Evolutionary conservation across 1,139 yeast species (phyloP), one percentile per base, ranked within the genome.

Genomic region (Hansenula lynferdii): DNA sequence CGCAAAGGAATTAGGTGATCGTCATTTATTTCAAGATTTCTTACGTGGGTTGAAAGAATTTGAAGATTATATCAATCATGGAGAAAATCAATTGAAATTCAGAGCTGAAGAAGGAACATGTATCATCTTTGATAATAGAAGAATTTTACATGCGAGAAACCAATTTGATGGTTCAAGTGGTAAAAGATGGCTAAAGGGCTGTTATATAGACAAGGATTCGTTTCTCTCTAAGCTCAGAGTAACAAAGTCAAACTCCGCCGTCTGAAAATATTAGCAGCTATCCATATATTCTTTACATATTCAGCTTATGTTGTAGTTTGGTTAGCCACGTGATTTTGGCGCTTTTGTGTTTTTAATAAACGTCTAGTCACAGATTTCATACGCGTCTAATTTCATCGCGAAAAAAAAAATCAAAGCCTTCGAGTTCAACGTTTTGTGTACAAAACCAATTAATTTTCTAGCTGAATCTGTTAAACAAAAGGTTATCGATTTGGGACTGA

Each of bases 161-260:
- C 74, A 70, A 42, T 84, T 84, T 50, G 72, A 74, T 28, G 68
- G 70, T 31, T 50, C 54, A 4, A 68, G 72, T 37, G 85, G 84
- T 2, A 63, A 64, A 27, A 69, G 95, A 45, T 82, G 90, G 86
- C 65, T 85, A 41, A 80, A 83, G 72, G 94, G 94, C 2, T 76
- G 87, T 31, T 85, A 85, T 55, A 65, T 83, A 16, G 94, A 85
- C 54, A 78, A 79, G 11, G 95, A 85, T 52, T 70, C 87, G 27
- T 82, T 72, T 56, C 65, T 80, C 47, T 82, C 90, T n/a, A 77
- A 69, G 46, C 57, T 81, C 36, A 67, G 85, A 53, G 62, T 62
- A 17, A 40, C 54, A 31, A 56, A 51, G 32, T n/a, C n/a, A n/a
- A n/a, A n/a, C n/a, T n/a, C n/a, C n/a, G n/a, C n/a, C n/a, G n/a